These are phyloP conservation scores for Castanopsis chinensis DNA, from an alignment of 306 rosid genomes.

Conservation along the genomic window DNA sequence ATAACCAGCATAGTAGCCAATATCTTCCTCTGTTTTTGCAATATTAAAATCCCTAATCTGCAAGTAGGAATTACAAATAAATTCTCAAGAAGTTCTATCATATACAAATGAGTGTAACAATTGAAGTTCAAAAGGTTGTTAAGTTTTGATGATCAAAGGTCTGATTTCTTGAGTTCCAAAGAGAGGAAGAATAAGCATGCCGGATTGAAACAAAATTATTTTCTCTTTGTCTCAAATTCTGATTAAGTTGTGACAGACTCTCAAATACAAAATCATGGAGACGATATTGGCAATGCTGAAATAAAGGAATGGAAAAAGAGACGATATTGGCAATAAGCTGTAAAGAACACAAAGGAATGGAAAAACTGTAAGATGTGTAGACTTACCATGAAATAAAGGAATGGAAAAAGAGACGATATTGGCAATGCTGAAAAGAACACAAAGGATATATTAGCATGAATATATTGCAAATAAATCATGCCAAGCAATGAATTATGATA, in stretches of 20 bases:
- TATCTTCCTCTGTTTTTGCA: conserved; percentile 73
- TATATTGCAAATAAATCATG: neutral
- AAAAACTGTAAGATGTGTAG: neutral
- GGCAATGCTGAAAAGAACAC: conserved; percentile 42
- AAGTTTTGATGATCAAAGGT: neutral
- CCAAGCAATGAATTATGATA: neutral
- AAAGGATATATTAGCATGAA: neutral
- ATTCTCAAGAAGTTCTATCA: neutral
- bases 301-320: conserved; percentile 51
- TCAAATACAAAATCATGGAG: neutral
- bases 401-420: conserved; percentile 46
- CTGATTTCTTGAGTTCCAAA: neutral
- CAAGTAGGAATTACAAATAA: conserved; percentile 11
- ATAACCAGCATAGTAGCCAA: conserved; percentile 78
- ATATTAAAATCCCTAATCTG: conserved; percentile 77
- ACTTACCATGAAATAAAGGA: conserved; percentile 57
- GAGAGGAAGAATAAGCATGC: neutral
- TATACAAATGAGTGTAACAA: conserved; percentile 1
- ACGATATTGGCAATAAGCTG: conserved; percentile 52
- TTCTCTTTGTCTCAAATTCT: no score
- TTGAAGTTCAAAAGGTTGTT: neutral
- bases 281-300: neutral
- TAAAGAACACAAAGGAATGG: neutral
- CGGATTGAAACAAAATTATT: no score
- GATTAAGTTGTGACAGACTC: neutral